These are phyloP conservation scores for Exophiala alcalophila DNA, from an alignment of 2,329 filamentous ascomycete species.

Conservation along the genomic window DNA sequence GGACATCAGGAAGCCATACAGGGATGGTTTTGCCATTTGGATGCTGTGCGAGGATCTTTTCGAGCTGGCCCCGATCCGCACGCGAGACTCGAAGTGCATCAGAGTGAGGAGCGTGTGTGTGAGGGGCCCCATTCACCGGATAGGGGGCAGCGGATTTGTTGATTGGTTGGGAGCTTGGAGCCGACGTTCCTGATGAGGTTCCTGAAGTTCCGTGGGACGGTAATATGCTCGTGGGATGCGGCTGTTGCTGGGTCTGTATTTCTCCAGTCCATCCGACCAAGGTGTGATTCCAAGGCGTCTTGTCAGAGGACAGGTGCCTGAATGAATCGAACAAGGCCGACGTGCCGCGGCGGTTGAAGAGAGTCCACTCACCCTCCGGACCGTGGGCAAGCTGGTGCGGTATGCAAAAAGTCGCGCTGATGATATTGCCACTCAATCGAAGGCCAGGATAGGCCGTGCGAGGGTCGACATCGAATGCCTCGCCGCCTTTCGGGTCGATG, in stretches of 20 bases:
- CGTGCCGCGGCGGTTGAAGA: slow-evolving; percentile 76
- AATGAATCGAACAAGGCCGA: slow-evolving; percentile 93
- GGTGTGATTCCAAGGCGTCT: slow-evolving; percentile 84
- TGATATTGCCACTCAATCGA: slow-evolving; percentile 59
- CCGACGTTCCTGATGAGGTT: slow-evolving; percentile 12
- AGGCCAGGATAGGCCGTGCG: slow-evolving; percentile 55
- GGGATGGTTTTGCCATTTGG: slow-evolving; percentile 76
- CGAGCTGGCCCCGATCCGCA: slow-evolving; percentile 68
- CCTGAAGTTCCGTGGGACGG: slow-evolving; percentile 10
- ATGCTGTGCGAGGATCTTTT: slow-evolving; percentile 69
- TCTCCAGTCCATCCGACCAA: slow-evolving; percentile 95
- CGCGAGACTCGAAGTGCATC: slow-evolving; percentile 70
- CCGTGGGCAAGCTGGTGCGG: slow-evolving; percentile 58
- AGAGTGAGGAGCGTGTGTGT: slow-evolving; percentile 43
- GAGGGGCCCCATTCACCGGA: slow-evolving; percentile 38
- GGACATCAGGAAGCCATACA: slow-evolving; percentile 82
- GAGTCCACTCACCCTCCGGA: slow-evolving; percentile 58
- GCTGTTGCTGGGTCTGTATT: slow-evolving; percentile 49
- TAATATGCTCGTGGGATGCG: slow-evolving; percentile 16
- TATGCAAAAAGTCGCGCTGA: slow-evolving; percentile 62
- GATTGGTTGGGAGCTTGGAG: slow-evolving; percentile 58
- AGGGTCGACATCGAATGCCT: slow-evolving; percentile 49
- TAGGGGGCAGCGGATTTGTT: slow-evolving; percentile 38
- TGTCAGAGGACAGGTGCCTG: slow-evolving; percentile 77
- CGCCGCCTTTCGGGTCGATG: slow-evolving; percentile 31